Evolutionary conservation across 306 rosid genomes (phyloP).

Genomic region (Myrica gale): DNA sequence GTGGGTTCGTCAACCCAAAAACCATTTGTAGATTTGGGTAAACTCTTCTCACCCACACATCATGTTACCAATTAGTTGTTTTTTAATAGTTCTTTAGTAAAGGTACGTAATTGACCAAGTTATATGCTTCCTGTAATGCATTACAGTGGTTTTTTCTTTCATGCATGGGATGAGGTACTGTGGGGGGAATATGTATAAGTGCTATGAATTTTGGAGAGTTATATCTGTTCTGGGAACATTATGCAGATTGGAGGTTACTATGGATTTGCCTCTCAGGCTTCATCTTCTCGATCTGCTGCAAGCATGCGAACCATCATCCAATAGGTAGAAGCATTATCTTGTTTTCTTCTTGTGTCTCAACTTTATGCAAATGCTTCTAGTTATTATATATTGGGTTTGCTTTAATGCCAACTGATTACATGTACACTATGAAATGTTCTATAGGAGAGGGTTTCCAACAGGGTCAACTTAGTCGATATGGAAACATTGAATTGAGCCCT

Average conservation of each 20-base stretch:
- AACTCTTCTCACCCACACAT: too few relatives aligned
- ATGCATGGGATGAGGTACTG: too few relatives aligned
- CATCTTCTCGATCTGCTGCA: slow-evolving; percentile 27
- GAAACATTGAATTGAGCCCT: slow-evolving; percentile 68
- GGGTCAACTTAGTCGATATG: slow-evolving; percentile 57
- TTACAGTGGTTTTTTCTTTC: too few relatives aligned
- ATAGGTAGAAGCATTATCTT: background rate
- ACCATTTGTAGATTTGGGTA: too few relatives aligned
- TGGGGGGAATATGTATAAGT: too few relatives aligned
- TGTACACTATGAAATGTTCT: slow-evolving; percentile 55
- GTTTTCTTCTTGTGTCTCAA: background rate
- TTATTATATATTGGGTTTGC: slow-evolving; percentile 62
- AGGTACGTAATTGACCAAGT: too few relatives aligned
- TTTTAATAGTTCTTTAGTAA: too few relatives aligned
- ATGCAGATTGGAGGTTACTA: slow-evolving; percentile 25
- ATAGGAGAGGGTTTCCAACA: slow-evolving; percentile 40
- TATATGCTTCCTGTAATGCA: too few relatives aligned
- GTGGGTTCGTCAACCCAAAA: too few relatives aligned
- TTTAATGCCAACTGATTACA: slow-evolving; percentile 63
- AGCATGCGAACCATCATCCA: slow-evolving; percentile 10
- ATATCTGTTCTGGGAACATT: background rate
- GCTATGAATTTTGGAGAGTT: too few relatives aligned
- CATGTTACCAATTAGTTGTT: too few relatives aligned
- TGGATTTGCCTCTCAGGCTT: slow-evolving; percentile 21
- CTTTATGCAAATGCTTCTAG: background rate